These are phyloP conservation scores for Eimeria maxima DNA, from an alignment of 169 alveolate genomes.

Conservation along the genomic window DNA sequence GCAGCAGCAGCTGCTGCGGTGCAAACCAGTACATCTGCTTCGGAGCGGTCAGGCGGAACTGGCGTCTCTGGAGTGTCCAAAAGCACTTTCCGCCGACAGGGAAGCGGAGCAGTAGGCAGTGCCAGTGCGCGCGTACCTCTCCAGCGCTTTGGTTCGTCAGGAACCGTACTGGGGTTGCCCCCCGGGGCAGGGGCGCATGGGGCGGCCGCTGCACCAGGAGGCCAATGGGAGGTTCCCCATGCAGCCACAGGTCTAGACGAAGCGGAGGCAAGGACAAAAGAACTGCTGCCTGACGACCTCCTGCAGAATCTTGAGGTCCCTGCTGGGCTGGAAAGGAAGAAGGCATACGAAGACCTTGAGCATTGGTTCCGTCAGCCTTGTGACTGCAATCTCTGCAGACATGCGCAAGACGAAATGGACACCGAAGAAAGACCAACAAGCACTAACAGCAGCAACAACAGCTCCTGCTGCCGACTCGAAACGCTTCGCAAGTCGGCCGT, in stretches of 20 bases:
- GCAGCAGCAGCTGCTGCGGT: background rate
- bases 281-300: constrained; percentile 48
- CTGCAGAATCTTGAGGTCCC: constrained; percentile 63
- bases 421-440: constrained; percentile 10
- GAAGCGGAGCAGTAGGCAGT: background rate
- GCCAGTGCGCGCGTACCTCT: constrained; percentile 28
- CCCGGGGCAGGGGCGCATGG: background rate
- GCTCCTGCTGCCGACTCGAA: constrained; percentile 50
- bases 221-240: constrained; percentile 76
- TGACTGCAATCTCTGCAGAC: constrained; percentile 44
- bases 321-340: constrained; percentile 39
- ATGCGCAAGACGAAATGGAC: constrained; percentile 23
- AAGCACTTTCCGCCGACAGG: constrained; percentile 28
- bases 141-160: constrained; percentile 51
- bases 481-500: constrained; percentile 54
- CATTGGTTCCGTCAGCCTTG: constrained; percentile 66
- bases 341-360: constrained; percentile 62
- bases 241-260: constrained; percentile 57
- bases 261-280: constrained; percentile 57
- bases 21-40: constrained; percentile 4
- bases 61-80: background rate
- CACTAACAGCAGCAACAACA: constrained; percentile 28
- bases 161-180: background rate
- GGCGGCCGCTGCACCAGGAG: constrained; percentile 47
- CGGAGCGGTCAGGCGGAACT: background rate